Base-by-base conservation (phyloP, 2,329 filamentous ascomycete genomes). In the Rutstroemia sp. region DNA sequence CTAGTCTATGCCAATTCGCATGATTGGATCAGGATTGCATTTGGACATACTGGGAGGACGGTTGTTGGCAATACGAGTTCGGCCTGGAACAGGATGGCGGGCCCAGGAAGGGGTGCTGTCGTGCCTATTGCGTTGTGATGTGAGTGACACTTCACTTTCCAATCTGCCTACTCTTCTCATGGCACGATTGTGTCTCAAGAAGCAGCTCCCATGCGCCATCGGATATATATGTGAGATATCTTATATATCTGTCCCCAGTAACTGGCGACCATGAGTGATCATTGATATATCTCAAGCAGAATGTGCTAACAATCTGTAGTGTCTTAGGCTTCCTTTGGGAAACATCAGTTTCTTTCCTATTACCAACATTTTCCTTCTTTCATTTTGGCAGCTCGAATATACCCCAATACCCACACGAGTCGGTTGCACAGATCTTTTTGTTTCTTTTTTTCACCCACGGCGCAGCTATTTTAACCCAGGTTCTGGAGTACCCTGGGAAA, bases 1-100 rank as follows among this genome's bases (percentile, higher is more conserved):
- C 49, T 54, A 51, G 34, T 58, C 7, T 60, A 57, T 36, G 46
- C 46, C 10, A 48, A 34, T 4, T 39, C 48, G 5, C 53, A 47
- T 4, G 47, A 57, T 23, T 47, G 51, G 10, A 49, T 60, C 0
- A 49, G n/a, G 5, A 34, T 54, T 5, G 39, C 23, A 12, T 23
- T 30, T n/a, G 44, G 34, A n/a, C 6, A 40, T 27, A 23, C 46
- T 10, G 36, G 21, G 9, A 48, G 23, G 25, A 23, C n/a, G 4
- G 44, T 42, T 7, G 19, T 36, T 19, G 30, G 30, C 5, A 42
- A 40, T n/a, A 54, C 51, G 8, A 54, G 34, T 21, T 48, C 44
- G 4, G 23, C 44, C 25, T 54, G 51, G 44, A 17, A 48, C 12
- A 54, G 34, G 44, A 19, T 48, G n/a, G 5, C 34, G 23, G 34